Evolutionary conservation across 2,329 filamentous ascomycete species (phyloP).

Genomic region (Aspergillus udagawae): DNA sequence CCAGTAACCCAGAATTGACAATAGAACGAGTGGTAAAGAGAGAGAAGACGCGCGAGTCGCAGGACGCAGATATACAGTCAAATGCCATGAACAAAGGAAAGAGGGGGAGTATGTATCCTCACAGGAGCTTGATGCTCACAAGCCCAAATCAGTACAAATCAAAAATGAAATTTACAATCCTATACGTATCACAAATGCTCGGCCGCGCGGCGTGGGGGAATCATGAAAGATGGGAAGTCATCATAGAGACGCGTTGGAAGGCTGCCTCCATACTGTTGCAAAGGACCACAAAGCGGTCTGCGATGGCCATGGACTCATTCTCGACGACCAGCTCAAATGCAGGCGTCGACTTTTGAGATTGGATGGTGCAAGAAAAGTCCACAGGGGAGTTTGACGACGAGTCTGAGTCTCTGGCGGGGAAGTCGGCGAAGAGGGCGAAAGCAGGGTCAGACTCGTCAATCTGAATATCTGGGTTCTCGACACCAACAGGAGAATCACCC

Average conservation of each 20-base stretch:
- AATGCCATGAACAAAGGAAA: not conserved
- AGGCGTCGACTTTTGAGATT: slow-evolving; percentile 60
- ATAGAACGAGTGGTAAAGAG: not conserved
- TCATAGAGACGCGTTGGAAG: slow-evolving; percentile 37
- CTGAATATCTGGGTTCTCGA: slow-evolving; percentile 39
- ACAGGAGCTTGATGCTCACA: not conserved
- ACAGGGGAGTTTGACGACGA: slow-evolving; percentile 32
- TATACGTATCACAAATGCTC: slow-evolving; percentile 14
- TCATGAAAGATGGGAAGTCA: slow-evolving; percentile 40
- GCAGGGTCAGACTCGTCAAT: slow-evolving; percentile 53
- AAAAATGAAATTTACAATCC: slow-evolving; percentile 15
- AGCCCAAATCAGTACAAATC: not conserved
- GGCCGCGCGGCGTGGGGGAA: slow-evolving; percentile 24
- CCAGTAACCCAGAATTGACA: not conserved
- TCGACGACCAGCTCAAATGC: slow-evolving; percentile 62
- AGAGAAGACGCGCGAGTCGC: not conserved
- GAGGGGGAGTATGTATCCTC: not conserved
- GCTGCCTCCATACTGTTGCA: slow-evolving; percentile 41
- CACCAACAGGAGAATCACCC: slow-evolving; percentile 15
- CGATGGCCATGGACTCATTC: slow-evolving; percentile 21
- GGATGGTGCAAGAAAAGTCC: slow-evolving; percentile 44
- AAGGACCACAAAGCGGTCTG: slow-evolving; percentile 33
- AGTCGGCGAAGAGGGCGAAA: slow-evolving; percentile 50
- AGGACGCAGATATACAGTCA: not conserved
- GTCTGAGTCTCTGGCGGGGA: slow-evolving; percentile 37